Percentiles rank a stretch among this genome's conserved stretches.
Evolutionary conservation across 2,329 filamentous ascomycete genomes (phyloP).

Genomic region (Alternaria conjuncta): DNA sequence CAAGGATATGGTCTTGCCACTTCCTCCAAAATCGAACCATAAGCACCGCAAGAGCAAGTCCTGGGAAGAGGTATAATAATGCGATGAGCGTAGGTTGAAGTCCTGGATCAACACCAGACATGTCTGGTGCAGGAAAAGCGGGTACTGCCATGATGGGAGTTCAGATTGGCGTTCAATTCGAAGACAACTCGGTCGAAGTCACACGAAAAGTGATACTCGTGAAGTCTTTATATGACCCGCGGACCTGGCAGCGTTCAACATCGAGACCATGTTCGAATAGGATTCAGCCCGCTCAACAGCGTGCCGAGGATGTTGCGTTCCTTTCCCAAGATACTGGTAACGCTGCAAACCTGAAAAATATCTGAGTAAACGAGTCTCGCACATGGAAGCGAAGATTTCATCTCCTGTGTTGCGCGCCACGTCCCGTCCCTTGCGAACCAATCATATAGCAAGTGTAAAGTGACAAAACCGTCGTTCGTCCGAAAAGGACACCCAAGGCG

Average conservation of each 20-base stretch:
- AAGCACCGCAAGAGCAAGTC: slow-evolving; percentile 15
- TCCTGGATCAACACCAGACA: slow-evolving; percentile 16
- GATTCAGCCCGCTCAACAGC: neutral
- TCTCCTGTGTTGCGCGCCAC: neutral
- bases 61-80: slow-evolving; percentile 19
- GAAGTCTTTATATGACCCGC: neutral
- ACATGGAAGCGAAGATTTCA: neutral
- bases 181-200: neutral
- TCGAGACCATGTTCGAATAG: neutral
- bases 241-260: neutral
- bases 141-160: neutral
- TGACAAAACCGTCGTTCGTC: neutral
- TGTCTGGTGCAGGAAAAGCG: slow-evolving; percentile 8
- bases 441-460: neutral
- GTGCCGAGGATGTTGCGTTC: neutral
- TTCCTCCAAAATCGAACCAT: slow-evolving; percentile 23
- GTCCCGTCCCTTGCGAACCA: neutral
- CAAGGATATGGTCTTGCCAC: slow-evolving; percentile 16
- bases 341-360: neutral
- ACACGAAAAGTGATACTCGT: neutral
- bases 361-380: neutral
- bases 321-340: neutral
- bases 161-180: neutral
- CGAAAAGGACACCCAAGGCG: neutral
- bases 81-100: slow-evolving; percentile 22